Percentiles rank a stretch among this genome's conserved stretches.
These are phyloP conservation scores for Phyllosticta paracitricarpa DNA, from an alignment of 2,329 filamentous ascomycete genomes.

Conservation along the genomic window DNA sequence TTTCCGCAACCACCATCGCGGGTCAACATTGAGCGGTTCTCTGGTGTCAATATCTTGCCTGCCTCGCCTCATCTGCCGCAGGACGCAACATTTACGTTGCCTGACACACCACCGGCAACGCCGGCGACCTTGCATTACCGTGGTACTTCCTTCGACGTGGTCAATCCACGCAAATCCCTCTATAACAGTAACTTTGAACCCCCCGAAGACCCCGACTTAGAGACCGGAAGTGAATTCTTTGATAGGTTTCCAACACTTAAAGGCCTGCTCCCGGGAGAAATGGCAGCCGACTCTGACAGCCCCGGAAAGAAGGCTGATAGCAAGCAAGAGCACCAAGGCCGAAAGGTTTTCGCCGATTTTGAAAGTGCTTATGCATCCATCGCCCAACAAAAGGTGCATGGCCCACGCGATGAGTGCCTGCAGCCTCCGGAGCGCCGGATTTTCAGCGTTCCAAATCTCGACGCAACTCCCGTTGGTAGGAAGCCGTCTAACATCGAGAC, in stretches of 20 bases:
- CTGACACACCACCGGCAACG: constrained; percentile 26
- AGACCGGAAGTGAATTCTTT: constrained; percentile 22
- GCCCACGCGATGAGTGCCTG: not conserved
- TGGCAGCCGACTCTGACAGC: constrained; percentile 11
- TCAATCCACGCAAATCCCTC: constrained; percentile 30
- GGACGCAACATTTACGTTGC: constrained; percentile 13
- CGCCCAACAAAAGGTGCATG: not conserved
- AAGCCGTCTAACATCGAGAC: not conserved
- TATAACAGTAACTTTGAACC: constrained; percentile 27
- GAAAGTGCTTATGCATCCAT: constrained; percentile 5
- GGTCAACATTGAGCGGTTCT: not conserved
- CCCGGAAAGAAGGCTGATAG: not conserved
- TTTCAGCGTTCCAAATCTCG: not conserved
- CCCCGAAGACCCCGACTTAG: constrained; percentile 24
- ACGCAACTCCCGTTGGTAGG: not conserved
- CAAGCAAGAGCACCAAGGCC: not conserved
- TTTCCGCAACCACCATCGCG: constrained; percentile 14
- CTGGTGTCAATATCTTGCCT: not conserved
- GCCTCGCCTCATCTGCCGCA: not conserved
- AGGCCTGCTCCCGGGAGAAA: constrained; percentile 14
- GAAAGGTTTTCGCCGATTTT: constrained; percentile 8
- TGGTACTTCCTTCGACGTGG: constrained; percentile 29
- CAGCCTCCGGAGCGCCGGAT: not conserved
- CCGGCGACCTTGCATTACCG: constrained; percentile 30
- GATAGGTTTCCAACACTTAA: constrained; percentile 19